Percentiles rank a stretch among this genome's conserved stretches.
Conservation (phyloP, 2,329 filamentous ascomycete species). For the Claviceps lovelessii region DNA sequence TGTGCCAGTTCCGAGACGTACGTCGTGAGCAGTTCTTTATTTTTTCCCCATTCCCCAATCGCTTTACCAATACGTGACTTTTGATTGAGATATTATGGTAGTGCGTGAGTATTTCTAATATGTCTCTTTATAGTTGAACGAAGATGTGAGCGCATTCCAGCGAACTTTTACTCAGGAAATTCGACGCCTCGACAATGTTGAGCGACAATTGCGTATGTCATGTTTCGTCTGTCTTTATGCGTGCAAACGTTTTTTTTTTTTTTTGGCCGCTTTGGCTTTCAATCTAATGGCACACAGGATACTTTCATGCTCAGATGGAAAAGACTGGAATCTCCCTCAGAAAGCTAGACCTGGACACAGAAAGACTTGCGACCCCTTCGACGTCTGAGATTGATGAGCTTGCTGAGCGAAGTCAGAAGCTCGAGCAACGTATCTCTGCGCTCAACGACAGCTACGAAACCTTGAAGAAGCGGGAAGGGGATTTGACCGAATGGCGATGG, state of each 20-base stretch:
- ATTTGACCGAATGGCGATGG: constrained; percentile 97
- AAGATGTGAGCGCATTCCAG: constrained; percentile 86
- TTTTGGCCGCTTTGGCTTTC: background rate
- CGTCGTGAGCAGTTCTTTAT: constrained; percentile 25
- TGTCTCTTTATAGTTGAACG: constrained; percentile 57
- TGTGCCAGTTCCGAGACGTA: constrained; percentile 96
- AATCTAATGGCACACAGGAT: constrained; percentile 43
- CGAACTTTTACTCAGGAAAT: constrained; percentile 97
- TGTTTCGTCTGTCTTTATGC: constrained; percentile 4
- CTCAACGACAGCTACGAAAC: constrained; percentile 98
- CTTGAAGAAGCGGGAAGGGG: constrained; percentile 91
- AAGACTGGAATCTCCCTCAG: constrained; percentile 76
- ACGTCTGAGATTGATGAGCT: constrained; percentile 95
- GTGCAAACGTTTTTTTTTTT: background rate
- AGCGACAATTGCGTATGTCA: constrained; percentile 81
- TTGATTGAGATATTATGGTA: too few species aligned
- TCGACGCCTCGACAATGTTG: constrained; percentile 90
- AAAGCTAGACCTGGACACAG: constrained; percentile 80
- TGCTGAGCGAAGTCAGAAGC: constrained; percentile 75
- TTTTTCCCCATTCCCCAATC: background rate
- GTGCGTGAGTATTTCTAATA: background rate
- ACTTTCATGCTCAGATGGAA: constrained; percentile 92
- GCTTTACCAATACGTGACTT: background rate
- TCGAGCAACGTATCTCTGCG: constrained; percentile 82
- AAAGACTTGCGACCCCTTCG: constrained; percentile 73